Conservation (phyloP, 2,329 filamentous ascomycete genomes). For the Oidium heveae region DNA sequence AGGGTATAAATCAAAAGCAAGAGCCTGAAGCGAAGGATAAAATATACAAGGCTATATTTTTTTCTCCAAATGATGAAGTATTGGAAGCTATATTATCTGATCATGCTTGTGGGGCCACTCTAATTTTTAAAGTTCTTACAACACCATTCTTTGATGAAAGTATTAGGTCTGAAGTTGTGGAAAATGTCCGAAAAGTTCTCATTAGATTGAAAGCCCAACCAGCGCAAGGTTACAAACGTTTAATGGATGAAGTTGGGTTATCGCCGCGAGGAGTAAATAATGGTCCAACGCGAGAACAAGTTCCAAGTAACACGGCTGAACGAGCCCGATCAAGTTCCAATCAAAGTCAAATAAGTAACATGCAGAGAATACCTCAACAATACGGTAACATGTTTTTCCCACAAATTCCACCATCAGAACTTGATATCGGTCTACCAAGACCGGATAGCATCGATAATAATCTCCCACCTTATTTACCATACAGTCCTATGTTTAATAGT, state of each 20-base stretch:
- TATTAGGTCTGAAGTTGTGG: constrained; percentile 66
- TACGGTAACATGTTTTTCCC: constrained; percentile 26
- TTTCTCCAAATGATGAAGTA: constrained; percentile 62
- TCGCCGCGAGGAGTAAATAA: constrained; percentile 32
- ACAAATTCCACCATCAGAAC: constrained; percentile 19
- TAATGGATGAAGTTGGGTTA: constrained; percentile 95
- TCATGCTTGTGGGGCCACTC: constrained; percentile 71
- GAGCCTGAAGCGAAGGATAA: constrained; percentile 79
- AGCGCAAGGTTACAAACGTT: constrained; percentile 84
- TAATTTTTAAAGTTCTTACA: constrained; percentile 96
- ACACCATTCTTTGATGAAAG: constrained; percentile 92
- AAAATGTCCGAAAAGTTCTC: constrained; percentile 76
- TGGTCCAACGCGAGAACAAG: constrained; percentile 13
- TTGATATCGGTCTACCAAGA: constrained; percentile 26
- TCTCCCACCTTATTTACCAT: constrained; percentile 24
- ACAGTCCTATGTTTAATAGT: constrained; percentile 25
- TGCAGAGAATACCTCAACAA: constrained; percentile 18
- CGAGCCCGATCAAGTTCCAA: constrained; percentile 30
- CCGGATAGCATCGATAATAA: constrained; percentile 26
- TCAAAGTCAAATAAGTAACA: constrained; percentile 20
- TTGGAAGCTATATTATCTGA: constrained; percentile 80
- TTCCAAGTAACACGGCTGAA: constrained; percentile 17
- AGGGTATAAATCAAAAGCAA: constrained; percentile 94
- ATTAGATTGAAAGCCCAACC: constrained; percentile 79
- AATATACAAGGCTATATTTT: constrained; percentile 78